phyloP scores from a whole-genome alignment of 768 basidiomycete genomes.

The Termitomyces sp. region DNA sequence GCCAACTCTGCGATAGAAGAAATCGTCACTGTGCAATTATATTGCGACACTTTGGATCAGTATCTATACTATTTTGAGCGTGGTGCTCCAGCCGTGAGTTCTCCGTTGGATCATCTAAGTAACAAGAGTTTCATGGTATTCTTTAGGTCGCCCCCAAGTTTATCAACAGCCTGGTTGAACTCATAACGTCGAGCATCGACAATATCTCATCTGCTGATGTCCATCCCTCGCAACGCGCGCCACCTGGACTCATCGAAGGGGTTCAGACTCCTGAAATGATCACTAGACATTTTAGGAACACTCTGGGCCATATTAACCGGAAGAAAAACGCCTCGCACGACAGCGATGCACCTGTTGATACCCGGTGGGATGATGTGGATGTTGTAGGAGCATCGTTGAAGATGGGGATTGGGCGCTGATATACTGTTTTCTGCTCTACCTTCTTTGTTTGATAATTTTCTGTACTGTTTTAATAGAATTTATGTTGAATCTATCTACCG shows the following conservation, averaged over 20 bases:
- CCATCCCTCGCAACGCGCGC: constrained; percentile 84
- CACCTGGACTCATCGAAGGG: constrained; percentile 87
- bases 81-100: constrained; percentile 82
- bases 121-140: background rate
- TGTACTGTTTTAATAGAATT: background rate
- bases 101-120: background rate
- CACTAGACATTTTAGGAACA: constrained; percentile 88
- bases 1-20: constrained; percentile 97
- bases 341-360: constrained; percentile 35
- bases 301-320: constrained; percentile 74
- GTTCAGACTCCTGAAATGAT: constrained; percentile 95
- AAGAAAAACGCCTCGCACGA: constrained; percentile 57
- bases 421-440: background rate
- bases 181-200: constrained; percentile 94
- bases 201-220: constrained; percentile 83
- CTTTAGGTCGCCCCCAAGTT: constrained; percentile 89
- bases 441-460: constrained; percentile 7
- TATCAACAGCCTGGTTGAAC: constrained; percentile 92
- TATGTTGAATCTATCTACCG: background rate
- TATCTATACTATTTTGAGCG: constrained; percentile 97
- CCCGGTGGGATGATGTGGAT: constrained; percentile 85
- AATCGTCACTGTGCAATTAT: constrained; percentile 93
- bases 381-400: constrained; percentile 85
- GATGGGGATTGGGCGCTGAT: constrained; percentile 72
- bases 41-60: constrained; percentile 93